Evolutionary conservation across 345 rosid species (phyloP).

Genomic region (Rhodamnia argentea): DNA sequence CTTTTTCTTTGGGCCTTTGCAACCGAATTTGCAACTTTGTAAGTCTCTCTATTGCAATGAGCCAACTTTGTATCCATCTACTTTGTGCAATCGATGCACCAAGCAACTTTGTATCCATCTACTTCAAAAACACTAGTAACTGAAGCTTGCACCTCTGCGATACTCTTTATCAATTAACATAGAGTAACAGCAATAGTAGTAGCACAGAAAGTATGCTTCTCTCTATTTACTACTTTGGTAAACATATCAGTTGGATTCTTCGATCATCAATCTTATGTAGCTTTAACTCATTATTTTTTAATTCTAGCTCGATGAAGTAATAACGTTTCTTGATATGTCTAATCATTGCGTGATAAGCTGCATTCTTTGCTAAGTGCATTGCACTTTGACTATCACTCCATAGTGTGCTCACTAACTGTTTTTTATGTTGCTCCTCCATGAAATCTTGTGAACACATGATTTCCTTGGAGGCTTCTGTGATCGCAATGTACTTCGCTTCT

Average conservation of each 20-base stretch:
- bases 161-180: background rate
- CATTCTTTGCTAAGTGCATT: background rate
- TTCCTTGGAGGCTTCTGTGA: no score
- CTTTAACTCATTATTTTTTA: background rate
- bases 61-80: no score
- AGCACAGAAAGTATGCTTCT: no score
- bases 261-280: no score
- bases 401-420: accelerated
- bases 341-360: background rate
- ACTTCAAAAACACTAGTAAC: no score
- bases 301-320: background rate
- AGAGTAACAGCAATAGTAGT: background rate
- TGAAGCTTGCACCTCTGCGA: accelerated
- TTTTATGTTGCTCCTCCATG: no score
- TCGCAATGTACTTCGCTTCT: no score
- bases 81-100: accelerated
- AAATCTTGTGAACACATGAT: no score
- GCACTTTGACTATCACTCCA: background rate
- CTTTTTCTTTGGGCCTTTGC: no score
- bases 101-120: background rate
- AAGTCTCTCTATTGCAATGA: no score
- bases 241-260: background rate
- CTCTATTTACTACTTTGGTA: background rate
- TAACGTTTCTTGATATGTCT: no score
- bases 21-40: no score